These are phyloP conservation scores for Populus nigra DNA, from an alignment of 345 rosid genomes.

Conservation along the genomic window DNA sequence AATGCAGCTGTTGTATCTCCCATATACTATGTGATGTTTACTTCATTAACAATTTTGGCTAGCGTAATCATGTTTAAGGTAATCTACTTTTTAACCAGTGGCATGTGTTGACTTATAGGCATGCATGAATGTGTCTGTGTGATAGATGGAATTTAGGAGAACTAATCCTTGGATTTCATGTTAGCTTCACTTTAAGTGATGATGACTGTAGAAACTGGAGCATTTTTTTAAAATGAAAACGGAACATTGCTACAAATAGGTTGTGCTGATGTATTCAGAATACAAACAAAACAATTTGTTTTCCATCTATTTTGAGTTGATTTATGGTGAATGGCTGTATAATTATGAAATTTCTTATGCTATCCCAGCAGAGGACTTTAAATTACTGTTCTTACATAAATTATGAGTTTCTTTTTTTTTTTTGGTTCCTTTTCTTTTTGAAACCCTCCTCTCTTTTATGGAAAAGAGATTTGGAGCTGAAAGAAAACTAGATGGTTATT, in stretches of 20 bases:
- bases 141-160: background rate
- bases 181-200: background rate
- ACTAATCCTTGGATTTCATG: background rate
- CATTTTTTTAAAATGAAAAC: background rate
- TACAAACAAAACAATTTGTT: background rate
- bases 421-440: background rate
- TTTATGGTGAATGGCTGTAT: background rate
- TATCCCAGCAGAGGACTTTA: background rate
- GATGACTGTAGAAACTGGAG: background rate
- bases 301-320: background rate
- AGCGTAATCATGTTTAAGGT: conserved; percentile 28
- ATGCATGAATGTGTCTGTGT: background rate
- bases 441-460: background rate
- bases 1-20: conserved; percentile 24
- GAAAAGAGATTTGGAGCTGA: background rate
- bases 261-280: background rate
- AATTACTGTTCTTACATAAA: background rate
- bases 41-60: conserved; percentile 23
- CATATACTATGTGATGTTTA: conserved; percentile 28
- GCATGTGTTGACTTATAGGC: background rate
- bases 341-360: background rate
- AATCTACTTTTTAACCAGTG: background rate
- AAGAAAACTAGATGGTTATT: background rate
- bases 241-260: background rate
- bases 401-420: background rate